Conservation (phyloP, 495 filamentous ascomycete species). For the Aspergillus asperescens region DNA sequence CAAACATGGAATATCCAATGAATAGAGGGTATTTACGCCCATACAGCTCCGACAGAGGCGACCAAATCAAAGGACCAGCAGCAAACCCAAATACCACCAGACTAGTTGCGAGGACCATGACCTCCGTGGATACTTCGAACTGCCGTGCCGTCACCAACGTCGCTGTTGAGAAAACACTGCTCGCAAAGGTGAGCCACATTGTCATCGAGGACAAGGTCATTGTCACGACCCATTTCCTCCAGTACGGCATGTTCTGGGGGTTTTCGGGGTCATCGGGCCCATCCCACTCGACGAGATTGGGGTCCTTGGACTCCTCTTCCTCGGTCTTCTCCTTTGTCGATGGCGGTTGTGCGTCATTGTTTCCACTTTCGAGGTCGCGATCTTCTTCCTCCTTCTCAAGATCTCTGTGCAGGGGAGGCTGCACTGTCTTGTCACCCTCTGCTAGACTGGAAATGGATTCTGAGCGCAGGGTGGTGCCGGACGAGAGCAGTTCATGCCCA, state of each 20-base stretch:
- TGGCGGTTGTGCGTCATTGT: not conserved
- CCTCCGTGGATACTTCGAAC: constrained; percentile 49
- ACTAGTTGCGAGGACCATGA: constrained; percentile 52
- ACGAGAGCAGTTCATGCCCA: constrained; percentile 5
- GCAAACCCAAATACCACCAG: constrained; percentile 54
- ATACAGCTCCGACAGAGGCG: constrained; percentile 53
- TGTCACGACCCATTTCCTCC: constrained; percentile 67
- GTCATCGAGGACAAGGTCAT: constrained; percentile 54
- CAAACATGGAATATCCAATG: constrained; percentile 50
- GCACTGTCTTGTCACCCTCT: constrained; percentile 9
- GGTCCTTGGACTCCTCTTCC: constrained; percentile 31
- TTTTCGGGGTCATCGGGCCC: constrained; percentile 60
- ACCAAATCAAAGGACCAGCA: constrained; percentile 51
- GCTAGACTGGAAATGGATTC: constrained; percentile 3
- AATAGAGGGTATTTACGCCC: constrained; percentile 54
- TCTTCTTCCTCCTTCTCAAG: constrained; percentile 14
- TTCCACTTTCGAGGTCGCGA: constrained; percentile 5
- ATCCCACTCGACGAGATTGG: constrained; percentile 42
- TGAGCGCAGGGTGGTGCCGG: constrained; percentile 15
- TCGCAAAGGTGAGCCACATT: constrained; percentile 55
- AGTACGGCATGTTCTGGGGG: constrained; percentile 60
- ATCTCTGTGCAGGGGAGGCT: constrained; percentile 3
- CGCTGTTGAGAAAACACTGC: constrained; percentile 55
- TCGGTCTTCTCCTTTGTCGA: not conserved
- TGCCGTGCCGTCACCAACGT: constrained; percentile 42